Conservation (phyloP, 129 eudicot genomes). For the Pittosporum tobira region DNA sequence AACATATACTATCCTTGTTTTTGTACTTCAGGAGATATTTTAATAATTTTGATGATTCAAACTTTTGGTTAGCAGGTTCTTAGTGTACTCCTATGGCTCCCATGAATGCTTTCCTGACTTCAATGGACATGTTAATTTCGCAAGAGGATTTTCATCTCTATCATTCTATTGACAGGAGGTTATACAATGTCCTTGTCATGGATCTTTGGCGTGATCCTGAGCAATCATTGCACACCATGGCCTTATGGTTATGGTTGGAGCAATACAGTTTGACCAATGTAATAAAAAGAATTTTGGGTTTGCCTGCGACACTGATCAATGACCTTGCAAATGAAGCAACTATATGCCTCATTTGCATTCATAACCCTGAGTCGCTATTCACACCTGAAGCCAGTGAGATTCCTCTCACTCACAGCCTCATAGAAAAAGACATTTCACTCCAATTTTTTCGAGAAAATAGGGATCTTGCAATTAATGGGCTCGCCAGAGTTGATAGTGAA, state of each 20-base stretch:
- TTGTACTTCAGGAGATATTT: background rate
- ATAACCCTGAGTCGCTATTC: slow-evolving; percentile 7
- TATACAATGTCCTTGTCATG: slow-evolving; percentile 32
- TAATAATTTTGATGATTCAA: background rate
- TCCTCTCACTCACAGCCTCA: slow-evolving; percentile 31
- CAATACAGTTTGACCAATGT: slow-evolving; percentile 17
- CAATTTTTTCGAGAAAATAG: slow-evolving; percentile 24
- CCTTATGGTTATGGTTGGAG: slow-evolving; percentile 64
- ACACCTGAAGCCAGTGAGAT: slow-evolving; percentile 15
- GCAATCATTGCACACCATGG: slow-evolving; percentile 44
- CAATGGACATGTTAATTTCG: slow-evolving; percentile 7
- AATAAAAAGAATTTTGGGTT: slow-evolving; percentile 20
- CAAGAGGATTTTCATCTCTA: slow-evolving; percentile 22
- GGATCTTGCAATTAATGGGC: slow-evolving; percentile 3
- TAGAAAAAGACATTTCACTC: slow-evolving; percentile 30
- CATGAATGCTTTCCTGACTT: background rate
- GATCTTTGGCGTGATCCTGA: slow-evolving; percentile 46
- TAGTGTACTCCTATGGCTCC: background rate
- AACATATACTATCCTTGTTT: too few species aligned
- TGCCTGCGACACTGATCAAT: slow-evolving; percentile 19
- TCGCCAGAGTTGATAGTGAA: slow-evolving; percentile 16
- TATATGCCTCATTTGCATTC: slow-evolving; percentile 30
- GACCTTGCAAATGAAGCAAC: slow-evolving; percentile 44
- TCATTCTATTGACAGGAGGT: slow-evolving; percentile 32
- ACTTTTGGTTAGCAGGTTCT: background rate